A percentile compares a stretch with the other conserved stretches of the same genome.
These are phyloP conservation scores for Colletotrichum orchidophilum DNA, from an alignment of 2,329 filamentous ascomycete species.

Conservation along the genomic window DNA sequence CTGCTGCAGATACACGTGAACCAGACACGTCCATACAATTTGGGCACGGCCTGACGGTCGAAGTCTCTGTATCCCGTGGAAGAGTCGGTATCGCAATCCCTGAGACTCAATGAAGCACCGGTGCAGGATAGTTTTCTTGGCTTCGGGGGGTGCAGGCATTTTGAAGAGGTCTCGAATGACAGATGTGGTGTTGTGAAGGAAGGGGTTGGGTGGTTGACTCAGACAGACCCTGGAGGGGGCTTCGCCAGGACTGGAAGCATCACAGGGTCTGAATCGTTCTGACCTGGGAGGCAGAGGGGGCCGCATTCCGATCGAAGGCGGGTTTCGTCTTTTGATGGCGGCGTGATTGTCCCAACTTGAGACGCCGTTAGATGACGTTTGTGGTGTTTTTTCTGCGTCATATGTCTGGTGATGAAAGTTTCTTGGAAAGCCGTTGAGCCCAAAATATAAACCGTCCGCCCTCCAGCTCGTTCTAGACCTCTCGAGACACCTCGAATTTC, in stretches of 20 bases:
- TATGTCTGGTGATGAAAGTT: background rate
- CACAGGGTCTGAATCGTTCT: conserved; percentile 24
- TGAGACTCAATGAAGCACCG: conserved; percentile 11
- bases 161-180: background rate
- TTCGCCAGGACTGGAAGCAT: background rate
- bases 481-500: background rate
- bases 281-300: background rate
- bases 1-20: background rate
- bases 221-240: conserved; percentile 17
- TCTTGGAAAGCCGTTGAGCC: conserved; percentile 6
- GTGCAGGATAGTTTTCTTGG: background rate
- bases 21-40: background rate
- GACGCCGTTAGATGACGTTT: conserved; percentile 27
- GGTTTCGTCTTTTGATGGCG: conserved; percentile 6
- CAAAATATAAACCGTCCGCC: background rate
- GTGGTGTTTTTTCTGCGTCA: conserved; percentile 7
- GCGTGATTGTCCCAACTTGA: background rate
- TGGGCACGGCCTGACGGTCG: background rate
- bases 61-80: background rate
- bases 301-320: conserved; percentile 28
- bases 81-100: background rate
- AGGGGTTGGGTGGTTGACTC: conserved; percentile 19
- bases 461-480: conserved; percentile 5
- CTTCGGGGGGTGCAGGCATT: background rate
- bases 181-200: conserved; percentile 13